Evolutionary conservation across 106 monocot species (phyloP).

Genomic region (Dendrobium chrysotoxum): DNA sequence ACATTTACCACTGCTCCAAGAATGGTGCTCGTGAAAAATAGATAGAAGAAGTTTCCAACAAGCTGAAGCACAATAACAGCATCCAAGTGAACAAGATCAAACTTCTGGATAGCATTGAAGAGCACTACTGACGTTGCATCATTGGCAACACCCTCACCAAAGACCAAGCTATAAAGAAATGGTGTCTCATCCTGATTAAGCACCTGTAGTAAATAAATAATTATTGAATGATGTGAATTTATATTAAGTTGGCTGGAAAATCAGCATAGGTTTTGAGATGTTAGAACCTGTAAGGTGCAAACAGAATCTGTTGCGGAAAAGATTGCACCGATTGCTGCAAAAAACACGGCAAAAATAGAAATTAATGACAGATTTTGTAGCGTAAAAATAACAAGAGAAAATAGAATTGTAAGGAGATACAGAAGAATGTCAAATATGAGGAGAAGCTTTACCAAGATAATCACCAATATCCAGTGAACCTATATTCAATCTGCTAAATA

Average conservation of each 20-base stretch:
- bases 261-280: constrained; percentile 2
- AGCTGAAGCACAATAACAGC: constrained; percentile 24
- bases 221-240: constrained; percentile 4
- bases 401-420: background rate
- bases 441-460: constrained; percentile 43
- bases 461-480: constrained; percentile 38
- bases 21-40: constrained; percentile 60
- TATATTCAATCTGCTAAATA: constrained; percentile 44
- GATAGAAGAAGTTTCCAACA: constrained; percentile 47
- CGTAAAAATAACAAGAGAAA: background rate
- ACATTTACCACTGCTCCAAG: constrained; percentile 67
- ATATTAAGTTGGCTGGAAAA: background rate
- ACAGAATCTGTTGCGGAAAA: constrained; percentile 94
- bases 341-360: constrained; percentile 2
- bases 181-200: constrained; percentile 73
- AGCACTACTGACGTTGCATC: constrained; percentile 73
- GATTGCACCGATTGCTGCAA: constrained; percentile 82
- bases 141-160: constrained; percentile 73
- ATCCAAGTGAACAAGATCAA: constrained; percentile 54
- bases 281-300: constrained; percentile 84
- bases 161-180: constrained; percentile 65
- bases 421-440: background rate
- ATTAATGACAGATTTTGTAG: background rate
- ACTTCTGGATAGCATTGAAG: constrained; percentile 67
- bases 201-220: constrained; percentile 25